Percentiles rank a stretch among this genome's conserved stretches.
These are phyloP conservation scores for Syzygium syzygioides DNA, from an alignment of 441 rosid genomes.

Conservation along the genomic window DNA sequence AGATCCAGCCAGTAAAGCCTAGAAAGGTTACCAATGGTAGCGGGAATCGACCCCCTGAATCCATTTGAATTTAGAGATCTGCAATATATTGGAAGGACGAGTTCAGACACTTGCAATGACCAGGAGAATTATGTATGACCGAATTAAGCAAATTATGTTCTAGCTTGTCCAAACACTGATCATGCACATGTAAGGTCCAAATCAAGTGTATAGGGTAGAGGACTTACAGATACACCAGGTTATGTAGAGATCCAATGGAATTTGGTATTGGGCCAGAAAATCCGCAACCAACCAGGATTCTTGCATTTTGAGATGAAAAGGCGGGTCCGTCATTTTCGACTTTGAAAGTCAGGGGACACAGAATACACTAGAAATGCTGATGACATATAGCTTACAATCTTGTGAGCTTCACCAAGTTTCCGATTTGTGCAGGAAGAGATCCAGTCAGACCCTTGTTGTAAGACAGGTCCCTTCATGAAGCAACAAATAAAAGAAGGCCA, in stretches of 20 bases:
- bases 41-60: constrained; percentile 61
- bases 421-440: constrained; percentile 57
- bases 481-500: neutral
- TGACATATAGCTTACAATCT: constrained; percentile 45
- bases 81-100: constrained; percentile 11
- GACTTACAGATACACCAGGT: constrained; percentile 54
- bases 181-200: neutral
- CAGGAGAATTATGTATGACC: neutral
- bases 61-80: constrained; percentile 70
- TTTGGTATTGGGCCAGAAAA: constrained; percentile 68
- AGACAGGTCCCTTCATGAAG: constrained; percentile 65
- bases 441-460: constrained; percentile 52
- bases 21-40: constrained; percentile 57
- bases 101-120: neutral
- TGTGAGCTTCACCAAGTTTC: constrained; percentile 46
- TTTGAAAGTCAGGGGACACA: neutral
- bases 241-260: constrained; percentile 49
- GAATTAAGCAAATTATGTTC: neutral
- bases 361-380: neutral
- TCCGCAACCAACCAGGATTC: constrained; percentile 67
- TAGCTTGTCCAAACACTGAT: neutral
- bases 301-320: constrained; percentile 14
- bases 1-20: constrained; percentile 74
- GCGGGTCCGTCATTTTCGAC: neutral
- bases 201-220: neutral